A percentile compares a stretch with the other conserved stretches of the same genome.
These are phyloP conservation scores for Escovopsis weberi DNA, from an alignment of 2,329 filamentous ascomycete species.

Conservation along the genomic window DNA sequence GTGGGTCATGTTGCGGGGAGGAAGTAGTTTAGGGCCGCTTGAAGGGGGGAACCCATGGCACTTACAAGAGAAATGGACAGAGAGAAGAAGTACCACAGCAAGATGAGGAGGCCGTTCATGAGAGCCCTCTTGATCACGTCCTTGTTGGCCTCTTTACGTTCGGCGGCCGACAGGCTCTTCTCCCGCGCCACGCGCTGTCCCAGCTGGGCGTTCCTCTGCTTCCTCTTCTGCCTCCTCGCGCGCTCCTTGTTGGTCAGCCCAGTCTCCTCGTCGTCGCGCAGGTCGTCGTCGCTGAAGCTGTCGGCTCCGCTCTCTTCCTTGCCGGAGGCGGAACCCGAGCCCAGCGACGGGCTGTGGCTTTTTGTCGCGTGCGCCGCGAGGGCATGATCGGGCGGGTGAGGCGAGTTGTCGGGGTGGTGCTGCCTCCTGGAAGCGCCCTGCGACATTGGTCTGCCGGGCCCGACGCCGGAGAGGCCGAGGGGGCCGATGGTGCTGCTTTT, in stretches of 20 bases:
- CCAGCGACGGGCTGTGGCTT: conserved; percentile 12
- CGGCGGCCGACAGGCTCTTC: conserved; percentile 48
- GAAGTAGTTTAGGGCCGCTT: not conserved
- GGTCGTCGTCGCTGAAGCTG: conserved; percentile 53
- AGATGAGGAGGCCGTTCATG: conserved; percentile 69
- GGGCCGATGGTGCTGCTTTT: conserved; percentile 39
- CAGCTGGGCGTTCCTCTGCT: conserved; percentile 50
- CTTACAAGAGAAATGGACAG: conserved; percentile 81
- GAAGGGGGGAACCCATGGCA: not conserved
- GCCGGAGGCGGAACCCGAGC: conserved; percentile 3
- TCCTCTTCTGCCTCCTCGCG: conserved; percentile 50
- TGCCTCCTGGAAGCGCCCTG: conserved; percentile 4
- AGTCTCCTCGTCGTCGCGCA: conserved; percentile 79
- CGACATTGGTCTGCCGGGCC: conserved; percentile 7
- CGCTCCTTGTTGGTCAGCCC: conserved; percentile 65
- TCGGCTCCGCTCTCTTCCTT: conserved; percentile 30
- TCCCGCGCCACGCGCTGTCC: conserved; percentile 54
- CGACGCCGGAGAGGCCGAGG: conserved; percentile 13
- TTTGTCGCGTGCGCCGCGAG: conserved; percentile 24
- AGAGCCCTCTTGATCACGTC: conserved; percentile 53
- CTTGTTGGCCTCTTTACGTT: conserved; percentile 62
- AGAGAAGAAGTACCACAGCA: conserved; percentile 81
- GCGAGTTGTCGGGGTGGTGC: conserved; percentile 12
- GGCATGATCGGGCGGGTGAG: conserved; percentile 29
- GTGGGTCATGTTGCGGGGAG: too few relatives aligned